These are phyloP conservation scores for Globisporangium uncinulatum DNA, from an alignment of 352 stramenopile genomes.

Conservation along the genomic window DNA sequence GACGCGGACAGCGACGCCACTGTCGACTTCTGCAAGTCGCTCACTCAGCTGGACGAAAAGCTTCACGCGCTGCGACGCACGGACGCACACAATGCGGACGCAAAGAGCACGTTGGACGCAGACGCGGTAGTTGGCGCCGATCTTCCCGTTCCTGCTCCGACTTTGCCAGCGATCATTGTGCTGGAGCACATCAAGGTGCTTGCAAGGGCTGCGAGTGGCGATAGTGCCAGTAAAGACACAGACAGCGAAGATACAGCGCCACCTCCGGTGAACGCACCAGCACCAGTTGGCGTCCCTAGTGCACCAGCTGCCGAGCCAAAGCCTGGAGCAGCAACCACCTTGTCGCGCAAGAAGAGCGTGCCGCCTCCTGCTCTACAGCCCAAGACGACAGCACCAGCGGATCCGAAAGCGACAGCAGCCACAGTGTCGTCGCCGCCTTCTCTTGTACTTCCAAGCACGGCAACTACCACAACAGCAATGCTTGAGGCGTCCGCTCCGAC, in stretches of 20 bases:
- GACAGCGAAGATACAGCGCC: constrained; percentile 9
- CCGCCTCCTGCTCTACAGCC: constrained; percentile 12
- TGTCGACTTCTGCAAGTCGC: constrained; percentile 27
- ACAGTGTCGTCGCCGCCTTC: neutral
- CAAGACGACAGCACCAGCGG: neutral
- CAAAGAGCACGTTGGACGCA: constrained; percentile 4
- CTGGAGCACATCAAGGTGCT: constrained; percentile 7
- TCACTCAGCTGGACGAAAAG: constrained; percentile 19
- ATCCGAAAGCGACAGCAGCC: neutral
- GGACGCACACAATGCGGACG: neutral
- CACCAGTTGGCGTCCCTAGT: constrained; percentile 6
- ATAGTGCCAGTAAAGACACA: neutral
- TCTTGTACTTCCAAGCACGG: neutral
- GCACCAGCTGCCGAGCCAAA: constrained; percentile 14
- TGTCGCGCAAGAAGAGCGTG: constrained; percentile 21
- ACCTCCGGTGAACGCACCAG: constrained; percentile 3
- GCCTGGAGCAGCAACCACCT: neutral
- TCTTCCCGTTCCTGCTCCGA: neutral
- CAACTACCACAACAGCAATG: neutral
- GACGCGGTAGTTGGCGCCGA: constrained; percentile 13
- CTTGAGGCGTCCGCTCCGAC: neutral
- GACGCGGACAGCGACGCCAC: neutral
- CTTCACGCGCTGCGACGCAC: constrained; percentile 1
- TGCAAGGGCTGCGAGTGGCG: neutral
- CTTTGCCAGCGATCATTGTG: constrained; percentile 7